phyloP scores from a whole-genome alignment of 1,284 basidiomycete species.

The Neonothopanus nambi region DNA sequence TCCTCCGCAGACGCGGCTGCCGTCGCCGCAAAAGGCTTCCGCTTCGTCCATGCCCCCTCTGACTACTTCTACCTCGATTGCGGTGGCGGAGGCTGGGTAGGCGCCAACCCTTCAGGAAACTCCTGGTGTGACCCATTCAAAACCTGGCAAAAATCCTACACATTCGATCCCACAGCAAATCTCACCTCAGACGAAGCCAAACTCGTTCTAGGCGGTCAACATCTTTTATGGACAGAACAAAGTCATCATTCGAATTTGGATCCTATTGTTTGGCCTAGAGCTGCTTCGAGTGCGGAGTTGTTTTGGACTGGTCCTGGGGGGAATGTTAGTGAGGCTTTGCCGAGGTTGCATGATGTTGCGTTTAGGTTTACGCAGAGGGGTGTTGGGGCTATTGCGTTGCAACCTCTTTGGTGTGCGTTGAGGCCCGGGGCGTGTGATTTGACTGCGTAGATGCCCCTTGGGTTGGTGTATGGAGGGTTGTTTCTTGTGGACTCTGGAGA shows the following conservation, averaged over 20 bases:
- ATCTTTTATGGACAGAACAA: conserved; percentile 81
- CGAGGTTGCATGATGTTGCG: conserved; percentile 74
- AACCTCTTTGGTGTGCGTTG: conserved; percentile 83
- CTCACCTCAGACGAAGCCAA: conserved; percentile 48
- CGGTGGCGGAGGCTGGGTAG: conserved; percentile 79
- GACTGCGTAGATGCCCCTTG: conserved; percentile 38
- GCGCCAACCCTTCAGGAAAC: conserved; percentile 47
- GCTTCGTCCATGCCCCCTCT: conserved; percentile 67
- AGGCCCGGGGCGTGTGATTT: conserved; percentile 64
- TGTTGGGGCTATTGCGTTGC: conserved; percentile 66
- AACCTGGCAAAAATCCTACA: conserved; percentile 73
- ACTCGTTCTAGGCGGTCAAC: conserved; percentile 74
- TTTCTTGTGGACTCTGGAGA: too few relatives aligned
- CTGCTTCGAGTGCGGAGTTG: conserved; percentile 76
- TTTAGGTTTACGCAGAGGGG: conserved; percentile 73
- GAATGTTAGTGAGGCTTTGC: conserved; percentile 61
- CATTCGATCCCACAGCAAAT: conserved; percentile 70
- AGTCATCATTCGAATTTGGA: conserved; percentile 73
- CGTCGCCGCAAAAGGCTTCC: conserved; percentile 61
- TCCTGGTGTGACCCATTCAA: conserved; percentile 76
- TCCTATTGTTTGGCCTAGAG: conserved; percentile 75
- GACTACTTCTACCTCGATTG: conserved; percentile 85
- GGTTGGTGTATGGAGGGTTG: too few relatives aligned
- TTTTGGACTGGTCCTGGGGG: conserved; percentile 76
- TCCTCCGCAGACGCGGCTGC: conserved; percentile 57